phyloP scores from a whole-genome alignment of 2,329 filamentous ascomycete genomes.

The Macrophomina phaseolina region DNA sequence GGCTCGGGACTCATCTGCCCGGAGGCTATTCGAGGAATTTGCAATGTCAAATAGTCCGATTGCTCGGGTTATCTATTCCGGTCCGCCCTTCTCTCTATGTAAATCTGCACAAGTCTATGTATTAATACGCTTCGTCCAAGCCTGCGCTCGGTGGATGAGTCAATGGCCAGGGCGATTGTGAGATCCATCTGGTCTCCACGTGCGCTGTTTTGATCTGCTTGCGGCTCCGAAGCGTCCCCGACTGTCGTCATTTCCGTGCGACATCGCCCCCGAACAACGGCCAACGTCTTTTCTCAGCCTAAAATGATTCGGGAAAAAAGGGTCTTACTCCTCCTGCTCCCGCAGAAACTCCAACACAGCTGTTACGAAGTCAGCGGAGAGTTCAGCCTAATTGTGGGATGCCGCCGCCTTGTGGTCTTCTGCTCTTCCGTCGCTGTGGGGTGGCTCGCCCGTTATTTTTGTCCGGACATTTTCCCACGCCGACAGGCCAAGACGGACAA shows the following conservation, averaged over 20 bases:
- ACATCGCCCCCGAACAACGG: slow-evolving; percentile 5
- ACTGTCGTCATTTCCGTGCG: slow-evolving; percentile 15
- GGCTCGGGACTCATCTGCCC: neutral
- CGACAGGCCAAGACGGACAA: neutral
- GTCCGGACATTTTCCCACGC: neutral
- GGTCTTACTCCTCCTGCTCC: slow-evolving; percentile 51
- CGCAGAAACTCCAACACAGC: slow-evolving; percentile 69
- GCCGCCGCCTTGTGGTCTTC: neutral
- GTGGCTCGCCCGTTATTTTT: neutral
- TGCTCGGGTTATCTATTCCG: slow-evolving; percentile 24
- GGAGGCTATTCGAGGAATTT: slow-evolving; percentile 6
- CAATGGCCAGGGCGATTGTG: slow-evolving; percentile 19
- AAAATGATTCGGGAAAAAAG: neutral
- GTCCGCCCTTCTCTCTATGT: slow-evolving; percentile 3
- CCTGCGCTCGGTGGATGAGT: slow-evolving; percentile 3
- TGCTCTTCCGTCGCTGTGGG: slow-evolving; percentile 3
- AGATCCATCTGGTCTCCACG: slow-evolving; percentile 22
- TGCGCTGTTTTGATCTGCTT: slow-evolving; percentile 20
- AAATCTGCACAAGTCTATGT: neutral
- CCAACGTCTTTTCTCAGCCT: neutral
- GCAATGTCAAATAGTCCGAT: neutral
- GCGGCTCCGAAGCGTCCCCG: slow-evolving; percentile 21
- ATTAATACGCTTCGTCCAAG: slow-evolving; percentile 15
- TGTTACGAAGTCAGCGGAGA: slow-evolving; percentile 38
- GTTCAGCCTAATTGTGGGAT: neutral